Evolutionary conservation across 352 stramenopile species (phyloP), one percentile per base, ranked within the genome.

Genomic region (Thraustochytrium sp.): DNA sequence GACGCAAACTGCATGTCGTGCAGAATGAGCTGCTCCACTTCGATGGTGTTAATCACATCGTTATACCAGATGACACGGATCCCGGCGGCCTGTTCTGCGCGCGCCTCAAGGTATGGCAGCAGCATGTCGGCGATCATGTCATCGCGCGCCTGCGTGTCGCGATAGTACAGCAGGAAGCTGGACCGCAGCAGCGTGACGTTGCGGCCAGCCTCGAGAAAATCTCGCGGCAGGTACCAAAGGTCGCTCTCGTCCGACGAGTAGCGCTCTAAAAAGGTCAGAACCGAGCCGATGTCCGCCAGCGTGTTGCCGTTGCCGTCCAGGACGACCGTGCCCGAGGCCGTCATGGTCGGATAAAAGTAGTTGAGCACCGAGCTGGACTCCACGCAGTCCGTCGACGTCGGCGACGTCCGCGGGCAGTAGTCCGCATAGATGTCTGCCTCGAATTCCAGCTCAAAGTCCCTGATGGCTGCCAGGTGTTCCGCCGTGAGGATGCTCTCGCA

Each of bases 311-410:
- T 64, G 51, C 68, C 68, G 38, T 80, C 68, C 0, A 80, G 26
- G 13, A 31, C n/a, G 9, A 61, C 36, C 36, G 18, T 11, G 16
- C 46, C 51, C 5, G 31, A 21, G 26, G 16, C 21, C 9, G 21
- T 34, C n/a, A 61, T 16, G 5, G 68, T 55, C 18, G 46, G 44
- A 44, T 80, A 80, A 75, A 80, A 80, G 44, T 65, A 72, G 68
- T 80, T 80, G 34, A 80, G 53, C 13, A 80, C 37, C n/a, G 68
- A 80, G 13, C 46, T 42, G 5, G 68, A 18, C 51, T 61, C 51
- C 13, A 49, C 44, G 42, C 68, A 80, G 5, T 21, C 68, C 5
- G 13, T n/a, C 4, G n/a, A 8, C 8, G 2, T 68, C 68, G 4
- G 23, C n/a, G n/a, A n/a, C 37, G 42, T 36, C 0, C 37, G 34